Evolutionary conservation across 352 stramenopile genomes (phyloP).

Genomic region (Pythium rhizo-oryzae): DNA sequence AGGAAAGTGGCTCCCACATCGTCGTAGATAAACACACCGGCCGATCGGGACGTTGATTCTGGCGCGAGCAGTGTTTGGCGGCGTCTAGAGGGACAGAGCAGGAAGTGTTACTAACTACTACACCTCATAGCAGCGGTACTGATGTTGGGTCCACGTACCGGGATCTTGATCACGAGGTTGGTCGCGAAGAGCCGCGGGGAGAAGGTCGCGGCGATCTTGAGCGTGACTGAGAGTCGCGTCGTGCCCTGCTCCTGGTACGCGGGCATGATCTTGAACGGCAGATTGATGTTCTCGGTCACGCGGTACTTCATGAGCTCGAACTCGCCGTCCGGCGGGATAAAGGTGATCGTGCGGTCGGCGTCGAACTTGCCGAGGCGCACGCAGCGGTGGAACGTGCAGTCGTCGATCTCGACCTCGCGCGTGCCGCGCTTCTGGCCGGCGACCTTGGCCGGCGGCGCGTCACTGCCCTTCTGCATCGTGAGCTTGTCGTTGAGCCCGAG

Average conservation of each 20-base stretch:
- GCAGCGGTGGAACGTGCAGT: conserved; percentile 99
- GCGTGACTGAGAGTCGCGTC: conserved; percentile 73
- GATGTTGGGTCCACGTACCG: too few relatives aligned
- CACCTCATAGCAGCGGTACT: too few relatives aligned
- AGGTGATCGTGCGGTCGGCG: conserved; percentile 96
- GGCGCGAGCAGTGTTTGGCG: conserved; percentile 96
- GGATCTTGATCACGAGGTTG: conserved; percentile 97
- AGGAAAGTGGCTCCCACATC: too few relatives aligned
- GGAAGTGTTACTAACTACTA: conserved; percentile 33
- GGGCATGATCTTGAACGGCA: conserved; percentile 98
- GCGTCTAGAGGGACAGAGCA: conserved; percentile 45
- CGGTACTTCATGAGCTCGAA: conserved; percentile 99
- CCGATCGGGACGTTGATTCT: conserved; percentile 96
- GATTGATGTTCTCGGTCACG: conserved; percentile 97
- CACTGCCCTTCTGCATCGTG: conserved; percentile 95
- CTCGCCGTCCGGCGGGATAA: conserved; percentile 98
- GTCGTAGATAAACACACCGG: conserved; percentile 30
- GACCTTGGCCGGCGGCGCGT: conserved; percentile 49
- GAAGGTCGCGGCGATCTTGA: conserved; percentile 94
- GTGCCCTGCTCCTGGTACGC: conserved; percentile 95
- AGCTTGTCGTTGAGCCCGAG: conserved; percentile 99
- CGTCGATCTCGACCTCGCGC: conserved; percentile 93
- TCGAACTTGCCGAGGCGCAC: conserved; percentile 98
- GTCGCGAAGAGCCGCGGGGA: conserved; percentile 96
- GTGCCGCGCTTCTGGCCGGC: conserved; percentile 70